phyloP scores from a whole-genome alignment of 345 rosid species.

The Aquilaria sinensis region DNA sequence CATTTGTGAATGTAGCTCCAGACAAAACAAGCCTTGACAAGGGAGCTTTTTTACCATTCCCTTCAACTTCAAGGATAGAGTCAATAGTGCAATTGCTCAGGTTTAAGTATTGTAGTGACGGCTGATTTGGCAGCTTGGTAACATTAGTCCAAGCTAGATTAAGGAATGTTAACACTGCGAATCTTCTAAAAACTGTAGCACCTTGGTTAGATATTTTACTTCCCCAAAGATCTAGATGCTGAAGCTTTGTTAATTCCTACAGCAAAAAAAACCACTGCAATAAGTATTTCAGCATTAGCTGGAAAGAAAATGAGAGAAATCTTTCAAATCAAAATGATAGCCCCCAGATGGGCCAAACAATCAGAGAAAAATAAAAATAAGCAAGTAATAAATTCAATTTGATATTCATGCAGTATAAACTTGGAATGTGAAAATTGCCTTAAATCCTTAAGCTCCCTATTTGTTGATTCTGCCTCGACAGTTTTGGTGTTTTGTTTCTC shows the following conservation, averaged over 20 bases:
- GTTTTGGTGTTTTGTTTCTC: too few relatives aligned
- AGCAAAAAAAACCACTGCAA: constrained; percentile 7
- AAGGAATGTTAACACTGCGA: constrained; percentile 62
- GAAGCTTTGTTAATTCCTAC: constrained; percentile 69
- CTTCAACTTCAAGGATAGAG: constrained; percentile 31
- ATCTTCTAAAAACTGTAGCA: constrained; percentile 37
- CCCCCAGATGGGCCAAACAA: too few relatives aligned
- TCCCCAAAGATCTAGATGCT: constrained; percentile 89
- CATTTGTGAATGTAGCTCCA: constrained; percentile 59
- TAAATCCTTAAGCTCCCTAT: too few relatives aligned
- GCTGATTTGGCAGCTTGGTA: constrained; percentile 50
- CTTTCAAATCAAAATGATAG: not conserved
- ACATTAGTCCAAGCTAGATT: constrained; percentile 76
- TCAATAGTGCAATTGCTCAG: constrained; percentile 69
- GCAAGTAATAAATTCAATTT: too few relatives aligned
- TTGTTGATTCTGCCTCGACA: too few relatives aligned
- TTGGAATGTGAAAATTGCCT: too few relatives aligned
- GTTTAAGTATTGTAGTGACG: constrained; percentile 66
- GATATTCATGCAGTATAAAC: too few relatives aligned
- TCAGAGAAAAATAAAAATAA: too few relatives aligned
- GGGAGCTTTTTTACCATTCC: constrained; percentile 34
- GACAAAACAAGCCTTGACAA: constrained; percentile 50
- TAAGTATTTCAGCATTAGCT: too few relatives aligned
- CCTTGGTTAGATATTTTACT: constrained; percentile 68
- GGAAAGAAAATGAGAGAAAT: not conserved